A percentile compares a stretch with the other conserved stretches of the same genome.
phyloP scores from a whole-genome alignment of 176 grass and related monocot genomes.

The Dactylis glomerata region DNA sequence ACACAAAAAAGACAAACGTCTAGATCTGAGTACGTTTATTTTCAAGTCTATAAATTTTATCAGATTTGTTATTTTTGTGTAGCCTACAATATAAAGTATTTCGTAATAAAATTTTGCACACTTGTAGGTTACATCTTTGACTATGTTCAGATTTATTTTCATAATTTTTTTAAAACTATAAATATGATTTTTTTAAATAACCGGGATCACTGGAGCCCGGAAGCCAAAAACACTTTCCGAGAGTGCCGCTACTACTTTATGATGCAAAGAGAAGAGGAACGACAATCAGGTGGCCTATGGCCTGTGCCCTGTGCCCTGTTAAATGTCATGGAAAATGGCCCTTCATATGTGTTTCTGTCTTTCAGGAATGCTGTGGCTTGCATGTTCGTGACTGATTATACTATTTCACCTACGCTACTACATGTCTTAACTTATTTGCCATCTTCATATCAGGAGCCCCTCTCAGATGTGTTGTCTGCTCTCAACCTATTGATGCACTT shows the following conservation, averaged over 20 bases:
- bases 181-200: too few relatives aligned
- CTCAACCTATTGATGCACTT: conserved; percentile 77
- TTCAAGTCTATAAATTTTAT: too few relatives aligned
- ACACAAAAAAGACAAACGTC: too few relatives aligned
- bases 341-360: conserved; percentile 59
- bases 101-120: too few relatives aligned
- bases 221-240: too few relatives aligned
- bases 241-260: conserved; percentile 88
- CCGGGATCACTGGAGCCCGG: too few relatives aligned
- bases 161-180: too few relatives aligned
- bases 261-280: conserved; percentile 73
- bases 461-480: conserved; percentile 66
- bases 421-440: conserved; percentile 2
- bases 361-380: conserved; percentile 59
- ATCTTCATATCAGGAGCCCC: conserved; percentile 60
- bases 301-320: conserved; percentile 46
- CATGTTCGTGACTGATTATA: neutral
- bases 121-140: too few relatives aligned
- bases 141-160: too few relatives aligned
- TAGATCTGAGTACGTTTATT: too few relatives aligned
- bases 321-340: conserved; percentile 98
- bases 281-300: conserved; percentile 60
- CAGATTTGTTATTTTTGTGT: too few relatives aligned
- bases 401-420: neutral
- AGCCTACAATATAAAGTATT: too few relatives aligned